phyloP scores from a whole-genome alignment of 495 filamentous ascomycete genomes.

The Bryoglossum gracile region DNA sequence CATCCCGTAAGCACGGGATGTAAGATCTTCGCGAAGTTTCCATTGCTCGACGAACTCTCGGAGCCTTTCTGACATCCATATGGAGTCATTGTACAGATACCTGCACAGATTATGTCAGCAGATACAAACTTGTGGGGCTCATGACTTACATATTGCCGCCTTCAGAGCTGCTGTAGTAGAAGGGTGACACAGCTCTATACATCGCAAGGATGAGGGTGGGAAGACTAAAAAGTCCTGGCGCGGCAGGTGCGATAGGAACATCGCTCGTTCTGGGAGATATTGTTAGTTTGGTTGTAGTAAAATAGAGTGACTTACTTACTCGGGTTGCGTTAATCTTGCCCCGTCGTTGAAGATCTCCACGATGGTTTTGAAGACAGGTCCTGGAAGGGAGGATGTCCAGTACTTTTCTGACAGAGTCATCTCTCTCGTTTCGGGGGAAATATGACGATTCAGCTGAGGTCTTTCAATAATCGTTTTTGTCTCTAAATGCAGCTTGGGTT shows the following conservation, averaged over 20 bases:
- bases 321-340: conserved; percentile 47
- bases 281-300: not conserved
- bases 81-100: conserved; percentile 88
- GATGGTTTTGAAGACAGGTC: conserved; percentile 65
- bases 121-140: not conserved
- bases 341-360: conserved; percentile 63
- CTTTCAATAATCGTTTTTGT: too few relatives aligned
- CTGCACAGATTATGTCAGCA: conserved; percentile 25
- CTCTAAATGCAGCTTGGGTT: conserved; percentile 4
- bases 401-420: conserved; percentile 81
- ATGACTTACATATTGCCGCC: conserved; percentile 65
- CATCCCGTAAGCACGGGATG: conserved; percentile 40
- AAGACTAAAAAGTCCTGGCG: conserved; percentile 66
- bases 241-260: conserved; percentile 58
- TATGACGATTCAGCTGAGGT: not conserved
- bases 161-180: conserved; percentile 60
- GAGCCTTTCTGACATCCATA: conserved; percentile 69
- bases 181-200: conserved; percentile 80
- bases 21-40: conserved; percentile 38
- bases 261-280: conserved; percentile 26
- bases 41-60: conserved; percentile 47
- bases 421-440: conserved; percentile 29
- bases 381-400: conserved; percentile 78
- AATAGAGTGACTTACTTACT: conserved; percentile 34
- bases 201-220: conserved; percentile 81